Evolutionary conservation across 352 stramenopile species (phyloP), one percentile per base, ranked within the genome.

Genomic region (Globisporangium okanoganense): DNA sequence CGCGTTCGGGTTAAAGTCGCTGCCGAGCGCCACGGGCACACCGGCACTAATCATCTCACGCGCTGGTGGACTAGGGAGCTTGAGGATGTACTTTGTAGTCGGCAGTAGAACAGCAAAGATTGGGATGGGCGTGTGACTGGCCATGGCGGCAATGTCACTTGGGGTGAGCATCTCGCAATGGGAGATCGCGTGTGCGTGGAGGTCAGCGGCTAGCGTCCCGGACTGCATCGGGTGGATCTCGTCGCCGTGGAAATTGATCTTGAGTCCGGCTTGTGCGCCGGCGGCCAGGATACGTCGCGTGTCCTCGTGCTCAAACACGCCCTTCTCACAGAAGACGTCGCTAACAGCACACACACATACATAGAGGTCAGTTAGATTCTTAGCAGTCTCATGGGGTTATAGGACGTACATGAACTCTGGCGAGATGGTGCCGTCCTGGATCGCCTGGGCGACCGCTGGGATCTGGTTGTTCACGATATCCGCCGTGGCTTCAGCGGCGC

Each of bases 241-340:
- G 49, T 95, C 85, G 38, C 81, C 85, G 59, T 95, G 83, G 70
- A 95, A 93, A 61, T 92, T 92, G 64, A 95, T 84, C 51, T 87
- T 72, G 48, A 95, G 70, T 20, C 85, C 85, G 41, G 78, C 73
- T 8, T 78, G 67, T 40, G 75, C 75, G 10, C 85, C 85, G 4
- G 81, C 82, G 29, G 81, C 71, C 22, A 95, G 61, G 63, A 95
- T 93, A 40, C 79, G 76, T 33, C 79, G 70, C n/a, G 73, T 88
- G 48, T 93, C 80, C 18, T 90, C 75, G 36, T 82, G 77, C 66
- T 95, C 82, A 45, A 93, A 95, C 4, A 95, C 84, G 0, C 82
- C 81, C 64, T 92, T 92, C 67, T 95, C 83, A 63, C 85, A 95
- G 61, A 95, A 95, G 29, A 90, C 82, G 51, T 95, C 79, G 45